A percentile compares a stretch with the other conserved stretches of the same genome.
phyloP scores from a whole-genome alignment of 345 rosid genomes.

The Eucalyptus regnans region DNA sequence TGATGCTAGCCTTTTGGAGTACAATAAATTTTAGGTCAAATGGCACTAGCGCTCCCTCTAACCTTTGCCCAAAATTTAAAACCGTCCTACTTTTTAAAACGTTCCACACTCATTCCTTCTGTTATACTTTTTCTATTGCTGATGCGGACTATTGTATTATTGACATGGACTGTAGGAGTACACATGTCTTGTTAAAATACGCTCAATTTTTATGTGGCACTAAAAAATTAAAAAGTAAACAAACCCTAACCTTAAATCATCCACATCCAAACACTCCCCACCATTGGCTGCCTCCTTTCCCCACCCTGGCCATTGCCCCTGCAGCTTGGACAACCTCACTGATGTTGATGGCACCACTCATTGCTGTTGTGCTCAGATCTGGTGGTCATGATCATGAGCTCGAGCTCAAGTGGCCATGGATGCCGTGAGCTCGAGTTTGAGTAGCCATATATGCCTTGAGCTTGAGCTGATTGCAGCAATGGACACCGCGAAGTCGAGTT shows the following conservation, averaged over 20 bases:
- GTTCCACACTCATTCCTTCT: not conserved
- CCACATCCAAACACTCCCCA: not conserved
- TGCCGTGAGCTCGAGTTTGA: not conserved
- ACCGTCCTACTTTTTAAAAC: not conserved
- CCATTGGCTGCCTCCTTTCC: not conserved
- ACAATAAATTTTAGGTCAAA: not conserved
- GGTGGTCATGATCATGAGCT: not conserved
- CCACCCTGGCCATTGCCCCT: not conserved
- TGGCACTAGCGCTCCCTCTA: not conserved
- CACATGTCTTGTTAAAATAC: not conserved
- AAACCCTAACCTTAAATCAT: not conserved
- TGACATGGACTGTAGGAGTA: not conserved
- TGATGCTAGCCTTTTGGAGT: not conserved
- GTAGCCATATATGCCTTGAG: not conserved
- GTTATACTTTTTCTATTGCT: not conserved
- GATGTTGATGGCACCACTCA: not conserved
- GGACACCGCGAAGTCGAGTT: not conserved
- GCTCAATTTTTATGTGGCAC: not conserved
- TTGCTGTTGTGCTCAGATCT: not conserved
- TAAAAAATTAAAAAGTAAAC: not conserved
- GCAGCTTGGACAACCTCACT: not conserved
- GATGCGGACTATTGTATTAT: not conserved
- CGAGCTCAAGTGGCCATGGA: not conserved
- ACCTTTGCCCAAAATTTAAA: not conserved
- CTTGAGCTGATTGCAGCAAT: not conserved